Evolutionary conservation across 1,139 yeast species (phyloP).

Genomic region (Suhomyces choctaworum): DNA sequence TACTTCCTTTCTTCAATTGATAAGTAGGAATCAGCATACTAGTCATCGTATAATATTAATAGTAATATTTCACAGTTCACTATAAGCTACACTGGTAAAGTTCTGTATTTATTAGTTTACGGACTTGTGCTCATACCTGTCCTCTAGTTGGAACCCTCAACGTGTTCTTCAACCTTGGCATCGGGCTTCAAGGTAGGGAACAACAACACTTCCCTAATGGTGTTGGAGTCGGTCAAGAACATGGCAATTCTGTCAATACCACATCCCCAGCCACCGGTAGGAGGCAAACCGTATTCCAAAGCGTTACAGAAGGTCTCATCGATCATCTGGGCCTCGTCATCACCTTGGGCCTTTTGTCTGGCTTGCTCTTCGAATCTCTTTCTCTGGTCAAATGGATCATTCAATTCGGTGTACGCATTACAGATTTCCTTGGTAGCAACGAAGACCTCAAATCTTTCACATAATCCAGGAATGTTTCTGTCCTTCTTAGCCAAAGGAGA

Average conservation of each 20-base stretch:
- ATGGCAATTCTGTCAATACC: slow-evolving; percentile 98
- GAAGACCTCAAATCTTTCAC: slow-evolving; percentile 98
- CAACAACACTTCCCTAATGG: slow-evolving; percentile 94
- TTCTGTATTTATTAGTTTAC: no score
- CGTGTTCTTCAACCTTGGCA: slow-evolving; percentile 12
- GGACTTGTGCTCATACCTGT: no score
- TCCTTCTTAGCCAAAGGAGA: slow-evolving; percentile 98
- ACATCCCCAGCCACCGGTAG: slow-evolving; percentile 99
- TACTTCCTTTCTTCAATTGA: no score
- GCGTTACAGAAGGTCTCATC: slow-evolving; percentile 98
- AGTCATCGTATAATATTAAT: no score
- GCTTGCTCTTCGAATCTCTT: slow-evolving; percentile 98
- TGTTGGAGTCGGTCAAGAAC: slow-evolving; percentile 95
- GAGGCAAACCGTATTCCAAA: slow-evolving; percentile 96
- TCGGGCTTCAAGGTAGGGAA: slow-evolving; percentile 99
- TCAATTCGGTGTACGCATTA: slow-evolving; percentile 98
- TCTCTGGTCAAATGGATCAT: slow-evolving; percentile 98
- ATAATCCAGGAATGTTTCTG: slow-evolving; percentile 86
- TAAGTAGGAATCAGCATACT: no score
- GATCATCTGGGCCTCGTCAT: slow-evolving; percentile 95
- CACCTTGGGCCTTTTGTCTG: slow-evolving; percentile 97
- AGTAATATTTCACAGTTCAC: no score
- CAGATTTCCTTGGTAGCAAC: slow-evolving; percentile 98
- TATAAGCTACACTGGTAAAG: no score
- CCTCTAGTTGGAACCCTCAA: neutral